Percentiles rank a stretch among this genome's conserved stretches.
Conservation (phyloP, 116 monocot genomes). For the Posidonia oceanica region DNA sequence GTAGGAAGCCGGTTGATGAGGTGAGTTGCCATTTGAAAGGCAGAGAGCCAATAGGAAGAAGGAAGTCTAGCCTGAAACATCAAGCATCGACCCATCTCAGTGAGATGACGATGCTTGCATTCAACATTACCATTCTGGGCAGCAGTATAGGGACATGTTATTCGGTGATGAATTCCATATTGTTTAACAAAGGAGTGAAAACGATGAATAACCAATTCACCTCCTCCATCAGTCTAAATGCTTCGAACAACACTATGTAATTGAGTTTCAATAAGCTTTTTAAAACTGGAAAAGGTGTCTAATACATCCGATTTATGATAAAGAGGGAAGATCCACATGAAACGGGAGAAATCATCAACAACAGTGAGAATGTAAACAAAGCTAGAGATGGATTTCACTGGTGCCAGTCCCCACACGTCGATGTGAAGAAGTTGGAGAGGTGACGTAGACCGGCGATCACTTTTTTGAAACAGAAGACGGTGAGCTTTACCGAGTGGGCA, state of each 20-base stretch:
- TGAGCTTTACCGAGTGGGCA: neutral
- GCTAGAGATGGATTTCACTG: too few relatives aligned
- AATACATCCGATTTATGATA: neutral
- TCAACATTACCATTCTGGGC: neutral
- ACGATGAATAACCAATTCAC: neutral
- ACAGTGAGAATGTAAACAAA: neutral
- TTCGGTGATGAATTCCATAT: neutral
- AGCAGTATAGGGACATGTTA: neutral
- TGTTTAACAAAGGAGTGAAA: neutral
- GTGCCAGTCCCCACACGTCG: too few relatives aligned
- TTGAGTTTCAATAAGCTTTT: neutral
- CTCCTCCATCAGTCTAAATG: neutral
- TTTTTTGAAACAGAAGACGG: too few relatives aligned
- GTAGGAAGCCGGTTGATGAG: neutral
- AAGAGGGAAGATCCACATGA: neutral
- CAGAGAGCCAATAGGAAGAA: neutral
- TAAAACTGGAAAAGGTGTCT: neutral
- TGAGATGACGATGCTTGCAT: neutral
- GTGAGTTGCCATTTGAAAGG: neutral
- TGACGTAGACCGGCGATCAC: too few relatives aligned
- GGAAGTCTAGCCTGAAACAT: neutral
- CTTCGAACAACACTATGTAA: neutral
- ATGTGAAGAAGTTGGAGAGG: too few relatives aligned
- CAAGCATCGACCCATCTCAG: neutral
- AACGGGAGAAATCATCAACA: neutral